phyloP scores from a whole-genome alignment of 2,329 filamentous ascomycete species.

The Ascochyta lentis region DNA sequence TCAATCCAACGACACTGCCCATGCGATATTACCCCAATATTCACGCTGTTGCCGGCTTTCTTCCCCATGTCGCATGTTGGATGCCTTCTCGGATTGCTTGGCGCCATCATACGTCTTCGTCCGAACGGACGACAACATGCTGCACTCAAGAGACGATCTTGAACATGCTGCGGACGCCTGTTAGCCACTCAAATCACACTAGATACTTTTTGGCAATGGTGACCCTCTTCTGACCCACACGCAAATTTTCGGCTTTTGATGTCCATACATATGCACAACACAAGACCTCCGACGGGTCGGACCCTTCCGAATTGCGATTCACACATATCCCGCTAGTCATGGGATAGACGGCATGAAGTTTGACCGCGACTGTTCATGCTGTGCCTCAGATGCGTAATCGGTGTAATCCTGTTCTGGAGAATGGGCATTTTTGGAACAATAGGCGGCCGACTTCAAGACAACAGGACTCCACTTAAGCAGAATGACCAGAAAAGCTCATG shows the following conservation, averaged over 20 bases:
- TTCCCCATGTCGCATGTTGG: neutral
- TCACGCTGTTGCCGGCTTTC: neutral
- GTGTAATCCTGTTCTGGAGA: neutral
- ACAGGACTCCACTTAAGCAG: neutral
- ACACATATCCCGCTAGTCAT: neutral
- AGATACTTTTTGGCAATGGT: neutral
- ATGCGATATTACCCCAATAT: neutral
- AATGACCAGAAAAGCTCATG: neutral
- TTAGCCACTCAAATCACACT: neutral
- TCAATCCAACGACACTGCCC: neutral
- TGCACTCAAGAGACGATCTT: neutral
- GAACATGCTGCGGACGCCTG: neutral
- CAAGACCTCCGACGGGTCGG: conserved; percentile 6
- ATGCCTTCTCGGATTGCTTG: conserved; percentile 4
- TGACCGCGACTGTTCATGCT: neutral
- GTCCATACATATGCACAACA: neutral
- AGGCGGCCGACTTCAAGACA: neutral
- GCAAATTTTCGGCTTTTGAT: conserved; percentile 5
- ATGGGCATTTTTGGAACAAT: neutral
- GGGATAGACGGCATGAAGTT: conserved; percentile 4
- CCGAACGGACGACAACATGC: neutral
- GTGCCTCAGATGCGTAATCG: neutral
- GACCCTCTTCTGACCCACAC: conserved; percentile 4
- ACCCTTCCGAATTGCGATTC: neutral
- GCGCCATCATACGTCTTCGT: neutral